Conservation (phyloP, 371 early-diverging fungal species). For the Mortierella sp. region DNA sequence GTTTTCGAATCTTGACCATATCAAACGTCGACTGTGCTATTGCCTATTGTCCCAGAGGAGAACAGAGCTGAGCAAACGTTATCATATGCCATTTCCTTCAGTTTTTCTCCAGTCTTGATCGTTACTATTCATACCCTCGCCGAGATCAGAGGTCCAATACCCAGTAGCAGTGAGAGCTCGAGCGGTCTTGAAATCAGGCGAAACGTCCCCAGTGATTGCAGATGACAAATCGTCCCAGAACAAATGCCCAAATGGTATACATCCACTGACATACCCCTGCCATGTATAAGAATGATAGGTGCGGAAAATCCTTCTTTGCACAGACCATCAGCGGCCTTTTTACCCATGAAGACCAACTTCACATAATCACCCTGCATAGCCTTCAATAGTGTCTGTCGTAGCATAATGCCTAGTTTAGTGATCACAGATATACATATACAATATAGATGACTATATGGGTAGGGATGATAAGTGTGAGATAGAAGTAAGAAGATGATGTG, state of each 20-base stretch:
- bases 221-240: conserved; percentile 15
- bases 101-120: background rate
- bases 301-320: conserved; percentile 9
- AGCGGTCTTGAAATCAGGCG: conserved; percentile 16
- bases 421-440: too few relatives aligned
- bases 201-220: conserved; percentile 14
- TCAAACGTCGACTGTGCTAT: conserved; percentile 9
- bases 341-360: conserved; percentile 25
- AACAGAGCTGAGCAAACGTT: background rate
- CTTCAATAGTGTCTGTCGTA: conserved; percentile 2
- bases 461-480: too few relatives aligned
- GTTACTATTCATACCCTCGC: conserved; percentile 14
- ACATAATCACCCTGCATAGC: conserved; percentile 14
- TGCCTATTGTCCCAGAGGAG: background rate
- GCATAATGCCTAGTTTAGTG: too few relatives aligned
- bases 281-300: conserved; percentile 21
- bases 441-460: too few relatives aligned
- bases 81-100: background rate
- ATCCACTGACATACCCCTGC: conserved; percentile 17
- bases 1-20: background rate
- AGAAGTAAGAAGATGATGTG: too few relatives aligned
- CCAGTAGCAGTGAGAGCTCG: conserved; percentile 17
- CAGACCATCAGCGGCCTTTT: conserved; percentile 17
- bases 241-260: conserved; percentile 12
- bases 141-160: conserved; percentile 18